A percentile compares a stretch with the other conserved stretches of the same genome.
phyloP scores from a whole-genome alignment of 2,329 filamentous ascomycete genomes.

The Hortaea werneckii region DNA sequence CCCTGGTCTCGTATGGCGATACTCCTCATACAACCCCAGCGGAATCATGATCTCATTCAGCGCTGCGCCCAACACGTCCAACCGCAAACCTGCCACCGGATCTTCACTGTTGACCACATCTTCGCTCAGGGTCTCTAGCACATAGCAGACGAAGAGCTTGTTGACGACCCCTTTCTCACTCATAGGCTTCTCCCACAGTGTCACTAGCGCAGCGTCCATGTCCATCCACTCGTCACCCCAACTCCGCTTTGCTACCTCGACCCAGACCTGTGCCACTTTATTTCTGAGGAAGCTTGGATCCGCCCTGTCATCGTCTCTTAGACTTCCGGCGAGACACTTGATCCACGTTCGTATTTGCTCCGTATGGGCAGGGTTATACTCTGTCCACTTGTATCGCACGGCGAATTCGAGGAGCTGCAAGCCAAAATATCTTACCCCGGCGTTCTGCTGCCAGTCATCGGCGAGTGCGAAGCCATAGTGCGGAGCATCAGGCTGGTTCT shows the following conservation, averaged over 20 bases:
- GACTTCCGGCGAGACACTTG: conserved; percentile 62
- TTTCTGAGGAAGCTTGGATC: conserved; percentile 81
- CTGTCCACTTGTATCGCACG: conserved; percentile 73
- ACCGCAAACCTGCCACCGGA: conserved; percentile 69
- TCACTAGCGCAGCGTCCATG: conserved; percentile 77
- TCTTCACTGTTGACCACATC: conserved; percentile 89
- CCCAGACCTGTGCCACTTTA: conserved; percentile 91
- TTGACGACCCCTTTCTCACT: conserved; percentile 41
- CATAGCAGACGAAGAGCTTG: conserved; percentile 77
- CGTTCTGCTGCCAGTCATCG: conserved; percentile 60
- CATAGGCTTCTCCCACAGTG: conserved; percentile 55
- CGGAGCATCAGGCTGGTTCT: conserved; percentile 67
- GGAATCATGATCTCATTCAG: conserved; percentile 93
- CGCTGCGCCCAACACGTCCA: conserved; percentile 74
- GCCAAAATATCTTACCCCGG: conserved; percentile 85
- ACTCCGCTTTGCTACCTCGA: conserved; percentile 82
- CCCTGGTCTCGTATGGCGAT: conserved; percentile 48
- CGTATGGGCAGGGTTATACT: conserved; percentile 60
- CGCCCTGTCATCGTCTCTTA: conserved; percentile 58
- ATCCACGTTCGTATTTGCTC: conserved; percentile 64
- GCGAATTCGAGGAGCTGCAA: conserved; percentile 84
- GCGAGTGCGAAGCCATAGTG: conserved; percentile 78
- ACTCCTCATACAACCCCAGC: conserved; percentile 59
- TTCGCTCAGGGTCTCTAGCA: conserved; percentile 86
- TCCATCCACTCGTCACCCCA: conserved; percentile 84